Percentiles rank a stretch among this genome's conserved stretches.
These are phyloP conservation scores for Aspergillus hortae DNA, from an alignment of 2,329 filamentous ascomycete species.

Conservation along the genomic window DNA sequence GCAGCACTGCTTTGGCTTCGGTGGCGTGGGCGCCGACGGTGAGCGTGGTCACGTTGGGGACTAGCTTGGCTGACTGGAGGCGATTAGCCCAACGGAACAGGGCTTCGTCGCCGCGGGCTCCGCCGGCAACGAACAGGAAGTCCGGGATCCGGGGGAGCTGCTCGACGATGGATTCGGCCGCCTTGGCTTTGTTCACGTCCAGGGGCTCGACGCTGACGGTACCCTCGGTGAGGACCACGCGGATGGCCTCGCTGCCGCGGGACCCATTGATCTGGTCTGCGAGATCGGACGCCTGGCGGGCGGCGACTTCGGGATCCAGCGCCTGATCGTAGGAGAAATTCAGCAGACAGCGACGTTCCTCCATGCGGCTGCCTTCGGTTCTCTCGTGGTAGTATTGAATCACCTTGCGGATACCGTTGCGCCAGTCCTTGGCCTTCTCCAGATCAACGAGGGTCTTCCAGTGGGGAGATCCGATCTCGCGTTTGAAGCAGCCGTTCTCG, in stretches of 20 bases:
- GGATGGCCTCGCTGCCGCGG: slow-evolving; percentile 75
- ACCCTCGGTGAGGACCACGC: slow-evolving; percentile 75
- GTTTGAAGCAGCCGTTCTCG: slow-evolving; percentile 88
- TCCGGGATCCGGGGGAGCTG: slow-evolving; percentile 63
- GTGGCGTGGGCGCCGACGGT: slow-evolving; percentile 81
- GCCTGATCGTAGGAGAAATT: slow-evolving; percentile 83
- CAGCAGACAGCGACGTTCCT: slow-evolving; percentile 80
- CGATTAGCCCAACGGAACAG: slow-evolving; percentile 93
- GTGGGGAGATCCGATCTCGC: slow-evolving; percentile 58
- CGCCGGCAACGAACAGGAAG: slow-evolving; percentile 83
- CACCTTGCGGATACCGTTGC: slow-evolving; percentile 74
- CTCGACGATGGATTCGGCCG: slow-evolving; percentile 68
- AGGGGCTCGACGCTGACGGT: slow-evolving; percentile 79
- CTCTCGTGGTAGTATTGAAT: slow-evolving; percentile 85
- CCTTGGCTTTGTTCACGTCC: slow-evolving; percentile 81
- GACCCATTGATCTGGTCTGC: slow-evolving; percentile 92
- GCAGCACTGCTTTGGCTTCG: slow-evolving; percentile 74
- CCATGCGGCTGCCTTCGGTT: slow-evolving; percentile 78
- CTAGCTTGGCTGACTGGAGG: slow-evolving; percentile 53
- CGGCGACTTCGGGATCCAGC: slow-evolving; percentile 69
- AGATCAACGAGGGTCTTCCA: slow-evolving; percentile 77
- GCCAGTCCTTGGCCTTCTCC: slow-evolving; percentile 70
- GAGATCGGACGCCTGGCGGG: slow-evolving; percentile 80
- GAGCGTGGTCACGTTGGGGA: slow-evolving; percentile 73
- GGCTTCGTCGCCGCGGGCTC: slow-evolving; percentile 84